Evolutionary conservation across 495 filamentous ascomycete genomes (phyloP), one percentile per base, ranked within the genome.

Genomic region (Penicillium pulvis): DNA sequence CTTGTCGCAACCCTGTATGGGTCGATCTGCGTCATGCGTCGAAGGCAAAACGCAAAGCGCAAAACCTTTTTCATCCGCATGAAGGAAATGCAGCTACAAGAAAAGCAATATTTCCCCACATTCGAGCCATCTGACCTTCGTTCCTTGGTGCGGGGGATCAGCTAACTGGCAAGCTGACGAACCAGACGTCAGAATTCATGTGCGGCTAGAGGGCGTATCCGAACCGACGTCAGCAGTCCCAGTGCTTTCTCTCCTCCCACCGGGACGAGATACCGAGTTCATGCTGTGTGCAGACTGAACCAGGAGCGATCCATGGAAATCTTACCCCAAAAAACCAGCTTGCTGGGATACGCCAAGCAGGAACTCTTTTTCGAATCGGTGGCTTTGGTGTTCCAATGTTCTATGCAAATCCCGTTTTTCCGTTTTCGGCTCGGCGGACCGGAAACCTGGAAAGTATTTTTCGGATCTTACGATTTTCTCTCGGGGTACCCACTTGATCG

Each of bases 121-220:
- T 2, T 45, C 9, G 42, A 45, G 42, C 42, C 28, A 45, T 45
- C 42, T 45, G 42, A 45, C 42, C 42, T 45, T 3, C 9, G 12
- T 36, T 11, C 33, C 12, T 12, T 36, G n/a, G 42, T 45, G 42
- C 42, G 42, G 42, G 42, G 42, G 42, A 45, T 45, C 42, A 45
- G 20, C 42, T 20, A 20, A 19, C 20, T 28, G 26, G 14, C 14
- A 14, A 9, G 20, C n/a, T 23, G 8, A 19, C 42, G 42, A 45
- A 19, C 20, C 42, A 45, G n/a, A 45, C 19, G n/a, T 20, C 42
- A 45, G 16, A 2, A 45, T 6, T 45, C 4, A 11, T n/a, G 39
- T 16, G 39, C 39, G 39, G 39, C 39, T n/a, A 17, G 39, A 42
- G 28, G 12, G 17, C 17, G 12, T 6, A 14, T 16, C 39, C 39